Conservation (phyloP, 768 basidiomycete genomes). For the Rhodotorula paludigena region DNA sequence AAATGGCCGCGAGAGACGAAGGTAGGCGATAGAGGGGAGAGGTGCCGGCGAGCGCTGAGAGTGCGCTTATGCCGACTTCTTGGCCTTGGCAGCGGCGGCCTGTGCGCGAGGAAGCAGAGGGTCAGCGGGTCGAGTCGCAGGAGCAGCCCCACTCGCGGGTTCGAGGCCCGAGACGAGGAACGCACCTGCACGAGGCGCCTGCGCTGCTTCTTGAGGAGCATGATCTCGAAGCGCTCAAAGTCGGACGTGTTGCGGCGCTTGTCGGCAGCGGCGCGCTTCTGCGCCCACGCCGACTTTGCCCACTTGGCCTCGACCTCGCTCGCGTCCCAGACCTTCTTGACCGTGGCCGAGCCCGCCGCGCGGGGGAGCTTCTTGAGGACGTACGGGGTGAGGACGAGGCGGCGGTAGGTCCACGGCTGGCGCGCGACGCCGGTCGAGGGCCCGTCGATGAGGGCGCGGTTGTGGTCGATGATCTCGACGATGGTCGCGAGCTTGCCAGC, state of each 20-base stretch:
- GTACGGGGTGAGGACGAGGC: constrained; percentile 84
- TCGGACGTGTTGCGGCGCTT: constrained; percentile 74
- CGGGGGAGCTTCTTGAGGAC: constrained; percentile 78
- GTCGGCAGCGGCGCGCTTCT: constrained; percentile 70
- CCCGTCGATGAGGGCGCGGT: constrained; percentile 93
- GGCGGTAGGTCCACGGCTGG: constrained; percentile 83
- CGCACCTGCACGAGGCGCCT: constrained; percentile 46
- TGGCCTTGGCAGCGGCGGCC: constrained; percentile 37
- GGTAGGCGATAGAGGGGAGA: no score
- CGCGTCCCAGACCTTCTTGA: constrained; percentile 84
- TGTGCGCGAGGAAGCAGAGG: background rate
- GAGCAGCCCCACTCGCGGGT: no score
- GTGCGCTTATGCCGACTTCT: constrained; percentile 40
- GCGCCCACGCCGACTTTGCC: constrained; percentile 80
- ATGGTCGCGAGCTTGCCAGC: constrained; percentile 90
- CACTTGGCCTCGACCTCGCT: constrained; percentile 79
- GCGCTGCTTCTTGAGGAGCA: constrained; percentile 82
- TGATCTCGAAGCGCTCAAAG: constrained; percentile 82
- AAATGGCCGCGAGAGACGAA: no score
- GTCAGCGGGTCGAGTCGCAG: background rate
- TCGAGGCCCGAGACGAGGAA: background rate
- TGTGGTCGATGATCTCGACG: constrained; percentile 97
- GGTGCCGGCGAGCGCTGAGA: no score
- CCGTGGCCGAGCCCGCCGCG: constrained; percentile 69
- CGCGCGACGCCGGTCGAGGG: constrained; percentile 86